These are phyloP conservation scores for Diaporthe citri DNA, from an alignment of 2,329 filamentous ascomycete genomes.

Conservation along the genomic window DNA sequence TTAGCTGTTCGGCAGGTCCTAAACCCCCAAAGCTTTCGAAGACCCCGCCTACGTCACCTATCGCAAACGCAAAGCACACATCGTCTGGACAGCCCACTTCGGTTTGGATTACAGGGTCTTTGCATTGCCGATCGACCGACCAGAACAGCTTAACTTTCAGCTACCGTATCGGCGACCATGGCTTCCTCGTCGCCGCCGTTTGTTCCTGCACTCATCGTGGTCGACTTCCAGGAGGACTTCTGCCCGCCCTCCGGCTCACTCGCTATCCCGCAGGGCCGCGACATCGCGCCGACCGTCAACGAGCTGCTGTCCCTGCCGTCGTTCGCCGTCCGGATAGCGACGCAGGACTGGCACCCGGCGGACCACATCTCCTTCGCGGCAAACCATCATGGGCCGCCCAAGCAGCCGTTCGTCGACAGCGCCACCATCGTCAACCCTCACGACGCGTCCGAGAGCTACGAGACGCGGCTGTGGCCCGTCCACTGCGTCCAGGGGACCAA, in stretches of 20 bases:
- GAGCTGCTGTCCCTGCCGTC: slow-evolving; percentile 76
- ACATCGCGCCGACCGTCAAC: slow-evolving; percentile 80
- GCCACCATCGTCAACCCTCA: slow-evolving; percentile 75
- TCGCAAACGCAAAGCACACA: not conserved
- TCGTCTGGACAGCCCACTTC: not conserved
- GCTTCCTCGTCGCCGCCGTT: slow-evolving; percentile 47
- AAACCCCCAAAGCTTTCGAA: too few relatives aligned
- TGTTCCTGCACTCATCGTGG: slow-evolving; percentile 73
- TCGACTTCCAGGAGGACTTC: slow-evolving; percentile 96
- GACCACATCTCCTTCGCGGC: slow-evolving; percentile 90
- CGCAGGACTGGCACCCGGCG: slow-evolving; percentile 90
- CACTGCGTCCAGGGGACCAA: slow-evolving; percentile 85
- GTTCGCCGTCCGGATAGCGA: slow-evolving; percentile 82
- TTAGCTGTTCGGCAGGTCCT: too few relatives aligned
- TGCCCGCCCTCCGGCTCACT: slow-evolving; percentile 90
- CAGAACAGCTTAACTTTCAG: not conserved
- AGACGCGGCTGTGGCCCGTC: slow-evolving; percentile 84
- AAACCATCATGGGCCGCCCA: slow-evolving; percentile 73
- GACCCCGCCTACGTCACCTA: not conserved
- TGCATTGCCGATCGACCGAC: not conserved
- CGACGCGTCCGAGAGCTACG: slow-evolving; percentile 72
- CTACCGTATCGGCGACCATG: slow-evolving; percentile 32
- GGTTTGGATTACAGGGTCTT: not conserved
- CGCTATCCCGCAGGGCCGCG: slow-evolving; percentile 80
- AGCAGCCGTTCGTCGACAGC: slow-evolving; percentile 75